These are phyloP conservation scores for Wakefieldia striispora DNA, from an alignment of 768 basidiomycete genomes.

Conservation along the genomic window DNA sequence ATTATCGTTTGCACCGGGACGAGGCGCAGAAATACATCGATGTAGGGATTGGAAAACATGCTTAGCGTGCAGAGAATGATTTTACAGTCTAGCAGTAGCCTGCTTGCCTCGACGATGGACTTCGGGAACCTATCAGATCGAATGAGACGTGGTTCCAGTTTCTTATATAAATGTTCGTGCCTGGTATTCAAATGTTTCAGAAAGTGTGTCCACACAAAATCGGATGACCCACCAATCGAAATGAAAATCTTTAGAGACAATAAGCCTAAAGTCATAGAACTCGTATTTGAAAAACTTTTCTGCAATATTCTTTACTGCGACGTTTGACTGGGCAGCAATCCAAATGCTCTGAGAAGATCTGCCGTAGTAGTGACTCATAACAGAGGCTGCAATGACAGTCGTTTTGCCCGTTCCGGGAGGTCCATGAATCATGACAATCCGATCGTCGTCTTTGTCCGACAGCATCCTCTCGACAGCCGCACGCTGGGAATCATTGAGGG, in stretches of 20 bases:
- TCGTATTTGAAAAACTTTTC: constrained; percentile 38
- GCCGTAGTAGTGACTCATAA: constrained; percentile 21
- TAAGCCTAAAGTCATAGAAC: constrained; percentile 36
- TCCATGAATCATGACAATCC: constrained; percentile 31
- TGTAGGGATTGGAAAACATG: constrained; percentile 38
- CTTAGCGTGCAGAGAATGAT: constrained; percentile 48
- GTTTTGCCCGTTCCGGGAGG: constrained; percentile 48
- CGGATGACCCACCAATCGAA: constrained; percentile 38
- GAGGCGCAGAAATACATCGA: constrained; percentile 17
- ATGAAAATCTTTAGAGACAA: constrained; percentile 49
- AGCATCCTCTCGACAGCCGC: constrained; percentile 31
- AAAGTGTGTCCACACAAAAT: neutral
- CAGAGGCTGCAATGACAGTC: constrained; percentile 39
- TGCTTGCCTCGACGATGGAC: constrained; percentile 13
- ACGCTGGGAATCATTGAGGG: constrained; percentile 30
- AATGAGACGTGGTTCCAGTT: constrained; percentile 35
- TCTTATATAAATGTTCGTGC: constrained; percentile 50
- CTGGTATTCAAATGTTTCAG: constrained; percentile 22
- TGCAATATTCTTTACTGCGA: constrained; percentile 54
- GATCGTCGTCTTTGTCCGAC: constrained; percentile 19
- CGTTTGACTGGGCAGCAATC: constrained; percentile 48
- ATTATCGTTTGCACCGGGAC: constrained; percentile 39
- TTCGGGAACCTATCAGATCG: constrained; percentile 32
- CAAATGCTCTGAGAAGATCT: constrained; percentile 27
- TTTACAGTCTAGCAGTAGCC: constrained; percentile 28